Evolutionary conservation across 75 land plant genomes (phyloP).

Genomic region (Picea sitchensis): DNA sequence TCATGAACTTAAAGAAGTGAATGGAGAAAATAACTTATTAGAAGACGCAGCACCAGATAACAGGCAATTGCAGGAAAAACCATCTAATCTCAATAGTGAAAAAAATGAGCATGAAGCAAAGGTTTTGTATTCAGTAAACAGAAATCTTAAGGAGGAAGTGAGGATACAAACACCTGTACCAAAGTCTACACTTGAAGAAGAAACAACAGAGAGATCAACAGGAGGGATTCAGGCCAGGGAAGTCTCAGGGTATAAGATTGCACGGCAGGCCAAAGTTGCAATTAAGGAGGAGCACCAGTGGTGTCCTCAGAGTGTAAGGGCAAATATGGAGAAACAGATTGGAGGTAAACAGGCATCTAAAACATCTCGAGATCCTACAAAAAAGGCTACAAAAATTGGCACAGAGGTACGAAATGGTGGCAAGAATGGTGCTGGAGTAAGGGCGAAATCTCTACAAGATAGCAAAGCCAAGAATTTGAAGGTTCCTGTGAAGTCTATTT

Average conservation of each 20-base stretch:
- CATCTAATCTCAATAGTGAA: background rate
- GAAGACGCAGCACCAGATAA: background rate
- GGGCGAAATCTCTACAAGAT: constrained; percentile 12
- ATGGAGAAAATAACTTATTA: background rate
- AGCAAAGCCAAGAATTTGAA: constrained; percentile 17
- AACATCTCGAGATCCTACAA: constrained; percentile 6
- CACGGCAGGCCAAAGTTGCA: background rate
- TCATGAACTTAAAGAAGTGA: background rate
- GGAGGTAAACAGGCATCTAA: constrained; percentile 3
- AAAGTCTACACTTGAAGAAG: background rate
- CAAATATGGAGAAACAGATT: constrained; percentile 5
- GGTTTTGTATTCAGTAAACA: constrained; percentile 1
- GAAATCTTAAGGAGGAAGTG: background rate
- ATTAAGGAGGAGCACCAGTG: background rate
- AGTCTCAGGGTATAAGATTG: constrained; percentile 4
- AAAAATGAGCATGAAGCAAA: background rate
- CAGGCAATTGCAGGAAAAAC: background rate
- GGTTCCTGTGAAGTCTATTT: constrained; percentile 22
- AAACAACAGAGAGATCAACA: background rate
- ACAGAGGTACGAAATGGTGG: constrained; percentile 2
- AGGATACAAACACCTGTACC: background rate
- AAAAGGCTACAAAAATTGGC: background rate
- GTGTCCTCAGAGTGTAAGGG: background rate
- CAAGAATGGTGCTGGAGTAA: constrained; percentile 7
- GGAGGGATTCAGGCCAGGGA: background rate